Evolutionary conservation across 179 eudicot genomes (phyloP), one percentile per base, ranked within the genome.

Genomic region (Actinidia arguta): DNA sequence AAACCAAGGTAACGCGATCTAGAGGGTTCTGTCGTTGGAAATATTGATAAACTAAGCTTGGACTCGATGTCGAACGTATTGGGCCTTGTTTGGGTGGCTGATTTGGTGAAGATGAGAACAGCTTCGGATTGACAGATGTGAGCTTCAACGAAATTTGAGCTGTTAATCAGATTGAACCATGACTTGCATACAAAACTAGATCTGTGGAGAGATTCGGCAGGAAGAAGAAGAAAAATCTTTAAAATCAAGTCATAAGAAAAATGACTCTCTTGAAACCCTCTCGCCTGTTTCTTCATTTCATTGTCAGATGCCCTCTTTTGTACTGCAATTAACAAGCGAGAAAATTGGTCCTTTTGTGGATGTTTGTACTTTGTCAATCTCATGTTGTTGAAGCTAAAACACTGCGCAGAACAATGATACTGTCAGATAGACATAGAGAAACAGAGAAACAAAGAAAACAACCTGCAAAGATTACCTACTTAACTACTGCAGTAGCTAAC

Each of bases 201-300:
- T 62, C 77, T 86, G 83, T 81, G 68, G 69, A 90, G 89, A 25
- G 89, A 75, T 73, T 83, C 82, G 36, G 86, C 82, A 4, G 90
- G 90, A 47, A 90, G 88, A 12, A 86, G 73, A 67, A 88, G 88
- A 77, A 90, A 83, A 81, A 90, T 81, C 81, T 74, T 81, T 39
- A 88, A 90, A 78, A 88, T 25, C 82, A 90, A 71, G 76, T 90
- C 92, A 64, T 84, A 73, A 4, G 92, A 84, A 71, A 90, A 77
- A 81, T 73, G 85, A 0, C 75, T 76, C 20, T 22, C 70, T 44
- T 58, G 79, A 54, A 18, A 50, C 8, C 27, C 18, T 14, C 9
- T 13, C 13, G 13, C 22, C 14, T 48, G 36, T 59, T 25, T 52
- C 70, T 77, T 61, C 51, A 22, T 25, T 61, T 46, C 14, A n/a